A percentile compares a stretch with the other conserved stretches of the same genome.
Evolutionary conservation across 106 monocot species (phyloP).

Genomic region (Dendrobium huoshanense): DNA sequence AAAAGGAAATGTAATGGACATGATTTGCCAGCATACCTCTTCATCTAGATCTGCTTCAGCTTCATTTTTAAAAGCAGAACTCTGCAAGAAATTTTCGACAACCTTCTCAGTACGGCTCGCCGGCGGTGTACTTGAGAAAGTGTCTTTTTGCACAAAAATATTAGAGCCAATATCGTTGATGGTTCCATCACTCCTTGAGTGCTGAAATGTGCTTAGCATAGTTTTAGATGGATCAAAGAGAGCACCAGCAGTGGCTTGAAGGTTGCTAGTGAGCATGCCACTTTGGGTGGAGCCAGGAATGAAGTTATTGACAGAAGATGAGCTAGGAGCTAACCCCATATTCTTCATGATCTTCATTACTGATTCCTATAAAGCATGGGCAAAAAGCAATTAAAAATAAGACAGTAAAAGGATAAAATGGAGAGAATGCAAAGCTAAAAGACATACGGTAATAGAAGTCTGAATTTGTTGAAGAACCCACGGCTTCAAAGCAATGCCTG

Average conservation of each 20-base stretch:
- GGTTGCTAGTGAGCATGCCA: constrained; percentile 9
- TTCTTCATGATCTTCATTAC: constrained; percentile 40
- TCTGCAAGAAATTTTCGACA: constrained; percentile 48
- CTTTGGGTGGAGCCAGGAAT: constrained; percentile 26
- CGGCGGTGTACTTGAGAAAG: constrained; percentile 11
- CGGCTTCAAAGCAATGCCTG: constrained; percentile 70
- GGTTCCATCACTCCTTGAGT: constrained; percentile 10
- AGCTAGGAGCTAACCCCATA: constrained; percentile 24
- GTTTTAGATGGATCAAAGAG: constrained; percentile 18
- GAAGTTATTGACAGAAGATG: constrained; percentile 24
- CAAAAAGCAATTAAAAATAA: constrained; percentile 11
- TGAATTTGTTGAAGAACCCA: constrained; percentile 37
- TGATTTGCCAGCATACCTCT: constrained; percentile 21
- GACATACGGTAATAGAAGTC: constrained; percentile 39
- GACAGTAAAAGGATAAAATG: neutral
- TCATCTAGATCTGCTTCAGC: constrained; percentile 13
- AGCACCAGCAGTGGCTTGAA: constrained; percentile 8
- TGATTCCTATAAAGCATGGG: constrained; percentile 30
- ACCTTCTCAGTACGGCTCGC: constrained; percentile 46
- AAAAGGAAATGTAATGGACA: neutral
- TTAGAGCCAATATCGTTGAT: neutral
- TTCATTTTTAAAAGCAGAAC: constrained; percentile 40
- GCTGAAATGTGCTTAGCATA: constrained; percentile 10
- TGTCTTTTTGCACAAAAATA: constrained; percentile 9
- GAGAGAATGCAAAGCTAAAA: neutral